A percentile compares a stretch with the other conserved stretches of the same genome.
Evolutionary conservation across 768 basidiomycete species (phyloP).

Genomic region (Macrocybe gigantea): DNA sequence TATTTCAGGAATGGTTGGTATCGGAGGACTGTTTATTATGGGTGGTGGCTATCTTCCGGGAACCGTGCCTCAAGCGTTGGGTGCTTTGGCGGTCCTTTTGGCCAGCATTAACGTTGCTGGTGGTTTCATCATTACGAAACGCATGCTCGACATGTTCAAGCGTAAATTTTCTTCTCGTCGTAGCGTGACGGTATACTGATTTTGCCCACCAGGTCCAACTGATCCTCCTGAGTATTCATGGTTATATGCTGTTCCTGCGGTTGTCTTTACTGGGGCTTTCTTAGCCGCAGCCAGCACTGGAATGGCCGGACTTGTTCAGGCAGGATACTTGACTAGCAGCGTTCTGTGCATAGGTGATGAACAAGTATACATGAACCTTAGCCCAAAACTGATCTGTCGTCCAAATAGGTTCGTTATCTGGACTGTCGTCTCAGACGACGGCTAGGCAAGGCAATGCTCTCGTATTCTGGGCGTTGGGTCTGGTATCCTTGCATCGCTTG

Average conservation of each 20-base stretch:
- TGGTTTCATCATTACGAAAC: conserved; percentile 85
- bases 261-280: conserved; percentile 80
- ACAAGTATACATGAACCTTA: background rate
- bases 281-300: conserved; percentile 79
- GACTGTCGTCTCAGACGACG: conserved; percentile 72
- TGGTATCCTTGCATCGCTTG: conserved; percentile 75
- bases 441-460: conserved; percentile 85
- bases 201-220: conserved; percentile 47
- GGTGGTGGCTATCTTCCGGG: conserved; percentile 81
- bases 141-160: conserved; percentile 93
- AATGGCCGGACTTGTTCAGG: conserved; percentile 81
- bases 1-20: conserved; percentile 59
- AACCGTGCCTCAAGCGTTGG: conserved; percentile 74
- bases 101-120: conserved; percentile 87
- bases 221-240: conserved; percentile 88
- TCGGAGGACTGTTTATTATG: conserved; percentile 85
- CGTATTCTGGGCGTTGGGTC: conserved; percentile 80
- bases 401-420: conserved; percentile 64
- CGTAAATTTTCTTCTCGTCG: conserved; percentile 33
- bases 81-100: conserved; percentile 78
- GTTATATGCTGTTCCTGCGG: conserved; percentile 75
- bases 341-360: conserved; percentile 73
- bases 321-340: conserved; percentile 81
- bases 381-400: background rate
- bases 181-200: conserved; percentile 1